A percentile compares a stretch with the other conserved stretches of the same genome.
These are phyloP conservation scores for Bassia scoparia DNA, from an alignment of 148 eudicot species.

Conservation along the genomic window DNA sequence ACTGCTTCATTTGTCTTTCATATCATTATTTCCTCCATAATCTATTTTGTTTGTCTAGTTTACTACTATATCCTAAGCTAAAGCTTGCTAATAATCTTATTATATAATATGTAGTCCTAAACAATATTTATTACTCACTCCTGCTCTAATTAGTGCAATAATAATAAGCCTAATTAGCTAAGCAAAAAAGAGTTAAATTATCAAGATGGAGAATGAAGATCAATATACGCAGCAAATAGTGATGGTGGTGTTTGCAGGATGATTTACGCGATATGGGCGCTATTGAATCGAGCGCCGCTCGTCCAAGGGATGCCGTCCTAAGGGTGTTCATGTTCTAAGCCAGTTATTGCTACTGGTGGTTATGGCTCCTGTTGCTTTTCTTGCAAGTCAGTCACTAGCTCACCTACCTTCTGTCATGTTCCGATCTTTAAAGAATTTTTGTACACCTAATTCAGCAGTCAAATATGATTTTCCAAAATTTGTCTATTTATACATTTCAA, in stretches of 20 bases:
- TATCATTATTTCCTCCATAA: neutral
- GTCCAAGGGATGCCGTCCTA: constrained; percentile 63
- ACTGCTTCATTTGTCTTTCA: constrained; percentile 8
- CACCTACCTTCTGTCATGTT: neutral
- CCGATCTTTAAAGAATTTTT: no score
- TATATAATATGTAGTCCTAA: neutral
- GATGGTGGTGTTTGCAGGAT: constrained; percentile 49
- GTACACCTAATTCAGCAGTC: no score
- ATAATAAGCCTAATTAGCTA: neutral
- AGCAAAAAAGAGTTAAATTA: no score
- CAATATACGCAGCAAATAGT: constrained; percentile 47
- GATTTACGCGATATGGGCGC: constrained; percentile 42
- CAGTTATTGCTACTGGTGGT: constrained; percentile 51
- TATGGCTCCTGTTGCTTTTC: constrained; percentile 53
- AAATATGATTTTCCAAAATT: no score
- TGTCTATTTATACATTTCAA: no score
- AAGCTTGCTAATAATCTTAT: neutral
- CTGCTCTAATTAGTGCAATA: neutral
- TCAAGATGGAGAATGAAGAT: constrained; percentile 29
- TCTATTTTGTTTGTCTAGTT: neutral
- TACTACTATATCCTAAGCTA: neutral
- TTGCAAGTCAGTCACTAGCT: constrained; percentile 30
- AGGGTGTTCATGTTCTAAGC: constrained; percentile 69
- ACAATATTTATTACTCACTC: neutral
- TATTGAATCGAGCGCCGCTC: constrained; percentile 54